Percentiles rank a stretch among this genome's conserved stretches.
These are phyloP conservation scores for Chaetomiaceae sp. DNA, from an alignment of 2,329 filamentous ascomycete species.

Conservation along the genomic window DNA sequence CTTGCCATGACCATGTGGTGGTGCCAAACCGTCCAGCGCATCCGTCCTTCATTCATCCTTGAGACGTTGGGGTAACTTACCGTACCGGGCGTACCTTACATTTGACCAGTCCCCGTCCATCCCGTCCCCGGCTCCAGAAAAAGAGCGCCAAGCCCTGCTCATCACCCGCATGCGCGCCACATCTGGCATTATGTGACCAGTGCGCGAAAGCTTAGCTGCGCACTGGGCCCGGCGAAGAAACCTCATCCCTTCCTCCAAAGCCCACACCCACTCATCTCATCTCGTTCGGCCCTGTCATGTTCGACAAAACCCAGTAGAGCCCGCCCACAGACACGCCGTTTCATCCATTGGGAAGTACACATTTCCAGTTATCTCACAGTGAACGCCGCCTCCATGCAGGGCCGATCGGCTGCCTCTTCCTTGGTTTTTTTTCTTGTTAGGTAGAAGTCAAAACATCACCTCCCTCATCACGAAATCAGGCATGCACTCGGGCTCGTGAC, in stretches of 20 bases:
- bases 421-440: no score
- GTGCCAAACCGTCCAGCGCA: no score
- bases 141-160: constrained; percentile 9
- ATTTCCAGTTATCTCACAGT: no score
- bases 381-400: no score
- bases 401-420: no score
- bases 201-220: not conserved
- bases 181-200: not conserved
- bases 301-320: not conserved
- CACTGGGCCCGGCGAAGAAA: constrained; percentile 10
- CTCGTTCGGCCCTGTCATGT: not conserved
- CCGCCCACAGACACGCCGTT: not conserved
- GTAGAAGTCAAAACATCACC: no score
- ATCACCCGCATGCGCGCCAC: constrained; percentile 8
- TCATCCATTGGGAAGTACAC: not conserved
- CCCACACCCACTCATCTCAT: constrained; percentile 4
- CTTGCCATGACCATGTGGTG: no score
- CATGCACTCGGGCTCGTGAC: not conserved
- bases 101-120: no score
- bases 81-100: no score
- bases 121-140: constrained; percentile 2
- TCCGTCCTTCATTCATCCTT: not conserved
- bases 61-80: no score
- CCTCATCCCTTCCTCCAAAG: constrained; percentile 6
- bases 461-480: not conserved